phyloP scores from a whole-genome alignment of 768 basidiomycete genomes.

The Leucocoprinus leucothites region DNA sequence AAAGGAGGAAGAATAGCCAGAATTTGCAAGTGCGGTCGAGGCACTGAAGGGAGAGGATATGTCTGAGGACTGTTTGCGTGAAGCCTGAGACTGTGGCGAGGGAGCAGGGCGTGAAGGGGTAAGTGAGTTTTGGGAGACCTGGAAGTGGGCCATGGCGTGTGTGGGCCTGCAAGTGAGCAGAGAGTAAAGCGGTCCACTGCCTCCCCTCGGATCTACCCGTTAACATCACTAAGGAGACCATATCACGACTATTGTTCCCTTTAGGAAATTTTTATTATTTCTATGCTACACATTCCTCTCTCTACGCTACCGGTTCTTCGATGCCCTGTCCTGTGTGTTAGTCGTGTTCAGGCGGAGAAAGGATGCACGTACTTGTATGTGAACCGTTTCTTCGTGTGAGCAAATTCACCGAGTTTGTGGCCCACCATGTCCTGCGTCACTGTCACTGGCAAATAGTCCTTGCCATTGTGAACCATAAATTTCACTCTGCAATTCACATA shows the following conservation, averaged over 20 bases:
- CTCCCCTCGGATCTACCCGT: conserved; percentile 19
- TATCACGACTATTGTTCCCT: no score
- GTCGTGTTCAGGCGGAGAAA: not conserved
- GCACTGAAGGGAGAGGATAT: conserved; percentile 31
- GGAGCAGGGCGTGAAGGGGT: conserved; percentile 81
- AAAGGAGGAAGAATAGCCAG: conserved; percentile 61
- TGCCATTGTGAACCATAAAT: conserved; percentile 95
- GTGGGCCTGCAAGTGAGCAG: conserved; percentile 9
- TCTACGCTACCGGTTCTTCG: conserved; percentile 10
- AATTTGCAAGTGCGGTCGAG: conserved; percentile 42
- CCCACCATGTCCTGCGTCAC: conserved; percentile 98
- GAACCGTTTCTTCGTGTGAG: conserved; percentile 86
- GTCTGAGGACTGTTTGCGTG: conserved; percentile 35
- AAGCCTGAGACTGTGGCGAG: conserved; percentile 54
- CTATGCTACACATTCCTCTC: no score
- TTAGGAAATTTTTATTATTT: no score
- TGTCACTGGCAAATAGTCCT: conserved; percentile 79
- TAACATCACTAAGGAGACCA: conserved; percentile 18
- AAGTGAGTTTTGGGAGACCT: conserved; percentile 49
- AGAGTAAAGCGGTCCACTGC: not conserved
- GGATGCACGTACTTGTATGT: conserved; percentile 67
- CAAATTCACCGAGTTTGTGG: conserved; percentile 95
- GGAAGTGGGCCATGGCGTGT: conserved; percentile 34
- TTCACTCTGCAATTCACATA: conserved; percentile 49
- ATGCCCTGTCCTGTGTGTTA: not conserved